These are phyloP conservation scores for Fusarium aywerte DNA, from an alignment of 2,329 filamentous ascomycete species.

Conservation along the genomic window DNA sequence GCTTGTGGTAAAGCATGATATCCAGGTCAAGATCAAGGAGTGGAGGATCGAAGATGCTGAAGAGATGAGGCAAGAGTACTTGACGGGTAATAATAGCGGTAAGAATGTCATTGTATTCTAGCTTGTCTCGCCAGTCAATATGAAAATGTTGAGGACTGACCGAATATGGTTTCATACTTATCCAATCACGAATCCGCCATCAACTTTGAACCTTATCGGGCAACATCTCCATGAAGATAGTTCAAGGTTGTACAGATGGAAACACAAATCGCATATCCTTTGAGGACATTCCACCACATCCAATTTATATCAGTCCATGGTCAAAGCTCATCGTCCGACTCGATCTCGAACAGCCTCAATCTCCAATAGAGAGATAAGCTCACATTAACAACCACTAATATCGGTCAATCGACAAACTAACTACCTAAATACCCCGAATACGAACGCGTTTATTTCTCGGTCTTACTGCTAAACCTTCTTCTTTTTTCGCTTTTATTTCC, in stretches of 20 bases:
- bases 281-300: too few species aligned
- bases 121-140: rapidly evolving
- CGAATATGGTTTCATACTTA: too few species aligned
- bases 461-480: not conserved
- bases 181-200: not conserved
- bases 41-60: constrained; percentile 19
- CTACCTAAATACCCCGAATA: constrained; percentile 9
- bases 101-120: constrained; percentile 18
- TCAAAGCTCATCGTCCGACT: not conserved
- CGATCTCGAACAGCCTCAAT: not conserved
- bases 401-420: not conserved
- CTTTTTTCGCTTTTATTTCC: constrained; percentile 2
- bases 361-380: not conserved
- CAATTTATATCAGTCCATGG: not conserved
- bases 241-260: too few species aligned
- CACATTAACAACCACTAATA: not conserved
- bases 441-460: constrained; percentile 8
- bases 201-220: too few species aligned
- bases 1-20: constrained; percentile 1
- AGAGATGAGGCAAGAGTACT: constrained; percentile 9
- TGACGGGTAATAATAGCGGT: not conserved
- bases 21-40: constrained; percentile 10
- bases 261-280: too few species aligned
- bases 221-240: too few species aligned
- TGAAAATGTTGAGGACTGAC: not conserved